Conservation (phyloP, 805 yeast species). For the Saturnispora sanitii region DNA sequence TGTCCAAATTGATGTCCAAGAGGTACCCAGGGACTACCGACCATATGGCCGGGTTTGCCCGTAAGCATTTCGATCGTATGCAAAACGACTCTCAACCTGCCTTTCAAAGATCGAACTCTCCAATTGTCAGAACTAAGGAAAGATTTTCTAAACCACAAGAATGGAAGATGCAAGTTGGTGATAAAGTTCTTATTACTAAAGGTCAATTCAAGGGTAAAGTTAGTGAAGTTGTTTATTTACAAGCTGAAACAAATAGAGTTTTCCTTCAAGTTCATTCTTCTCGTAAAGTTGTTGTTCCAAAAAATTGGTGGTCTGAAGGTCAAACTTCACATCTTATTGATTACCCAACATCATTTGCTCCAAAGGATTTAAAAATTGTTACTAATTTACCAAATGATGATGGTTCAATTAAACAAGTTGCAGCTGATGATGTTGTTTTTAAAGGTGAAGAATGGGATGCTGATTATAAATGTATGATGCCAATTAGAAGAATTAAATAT, state of each 20-base stretch:
- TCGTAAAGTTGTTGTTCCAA: conserved; percentile 57
- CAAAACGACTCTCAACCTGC: conserved; percentile 25
- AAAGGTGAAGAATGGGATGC: conserved; percentile 66
- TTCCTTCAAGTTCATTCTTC: conserved; percentile 62
- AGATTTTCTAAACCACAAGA: conserved; percentile 36
- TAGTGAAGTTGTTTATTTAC: conserved; percentile 53
- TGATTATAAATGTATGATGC: conserved; percentile 62
- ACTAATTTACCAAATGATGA: conserved; percentile 63
- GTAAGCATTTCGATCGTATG: conserved; percentile 24
- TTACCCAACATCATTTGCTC: conserved; percentile 54
- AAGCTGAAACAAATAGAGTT: conserved; percentile 51
- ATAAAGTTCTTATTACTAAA: conserved; percentile 58
- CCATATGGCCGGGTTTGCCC: conserved; percentile 22
- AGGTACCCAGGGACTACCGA: conserved; percentile 26
- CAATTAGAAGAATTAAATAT: conserved; percentile 66
- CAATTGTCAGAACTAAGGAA: conserved; percentile 25
- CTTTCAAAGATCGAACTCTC: conserved; percentile 21
- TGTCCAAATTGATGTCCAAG: conserved; percentile 13
- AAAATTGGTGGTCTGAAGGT: conserved; percentile 59
- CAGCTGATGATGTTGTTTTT: conserved; percentile 63
- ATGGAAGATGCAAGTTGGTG: conserved; percentile 63
- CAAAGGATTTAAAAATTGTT: conserved; percentile 59
- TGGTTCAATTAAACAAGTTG: conserved; percentile 59
- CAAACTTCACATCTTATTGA: conserved; percentile 64
- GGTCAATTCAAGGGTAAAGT: conserved; percentile 72